A percentile compares a stretch with the other conserved stretches of the same genome.
Evolutionary conservation across 1,284 basidiomycete genomes (phyloP).

Genomic region (Jaminaea rosea): DNA sequence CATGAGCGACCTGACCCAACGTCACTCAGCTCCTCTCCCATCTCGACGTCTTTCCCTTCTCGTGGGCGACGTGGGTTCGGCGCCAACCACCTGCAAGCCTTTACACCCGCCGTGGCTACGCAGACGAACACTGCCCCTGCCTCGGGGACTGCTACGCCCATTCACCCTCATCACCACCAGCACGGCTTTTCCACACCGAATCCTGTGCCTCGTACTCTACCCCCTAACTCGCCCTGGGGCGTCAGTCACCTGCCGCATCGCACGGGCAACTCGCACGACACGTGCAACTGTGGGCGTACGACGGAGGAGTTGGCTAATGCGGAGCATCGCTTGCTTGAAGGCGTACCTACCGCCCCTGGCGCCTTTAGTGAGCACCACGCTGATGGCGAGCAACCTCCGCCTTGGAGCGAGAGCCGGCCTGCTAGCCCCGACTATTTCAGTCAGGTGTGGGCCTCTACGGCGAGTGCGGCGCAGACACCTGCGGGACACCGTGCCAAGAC

Average conservation of each 20-base stretch:
- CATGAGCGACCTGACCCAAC: not conserved
- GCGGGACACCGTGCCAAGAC: no score
- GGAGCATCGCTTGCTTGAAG: conserved; percentile 36
- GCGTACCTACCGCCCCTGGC: conserved; percentile 40
- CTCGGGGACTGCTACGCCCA: not conserved
- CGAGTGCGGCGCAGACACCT: not conserved
- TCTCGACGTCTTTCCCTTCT: not conserved
- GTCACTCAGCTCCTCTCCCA: not conserved
- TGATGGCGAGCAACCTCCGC: conserved; percentile 21
- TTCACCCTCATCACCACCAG: conserved; percentile 2
- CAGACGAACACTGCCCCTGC: not conserved
- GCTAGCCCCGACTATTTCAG: conserved; percentile 17
- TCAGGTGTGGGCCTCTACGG: not conserved
- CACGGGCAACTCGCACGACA: conserved; percentile 32
- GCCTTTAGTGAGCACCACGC: conserved; percentile 28
- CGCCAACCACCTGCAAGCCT: not conserved
- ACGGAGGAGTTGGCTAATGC: conserved; percentile 37
- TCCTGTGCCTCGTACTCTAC: conserved; percentile 31
- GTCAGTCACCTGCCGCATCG: conserved; percentile 33
- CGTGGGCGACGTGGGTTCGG: not conserved
- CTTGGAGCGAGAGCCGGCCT: conserved; percentile 38
- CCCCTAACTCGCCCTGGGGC: conserved; percentile 38
- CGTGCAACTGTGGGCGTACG: conserved; percentile 40
- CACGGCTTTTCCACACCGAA: conserved; percentile 23
- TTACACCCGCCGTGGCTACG: not conserved